These are phyloP conservation scores for Podospora didyma DNA, from an alignment of 495 filamentous ascomycete species.

Conservation along the genomic window DNA sequence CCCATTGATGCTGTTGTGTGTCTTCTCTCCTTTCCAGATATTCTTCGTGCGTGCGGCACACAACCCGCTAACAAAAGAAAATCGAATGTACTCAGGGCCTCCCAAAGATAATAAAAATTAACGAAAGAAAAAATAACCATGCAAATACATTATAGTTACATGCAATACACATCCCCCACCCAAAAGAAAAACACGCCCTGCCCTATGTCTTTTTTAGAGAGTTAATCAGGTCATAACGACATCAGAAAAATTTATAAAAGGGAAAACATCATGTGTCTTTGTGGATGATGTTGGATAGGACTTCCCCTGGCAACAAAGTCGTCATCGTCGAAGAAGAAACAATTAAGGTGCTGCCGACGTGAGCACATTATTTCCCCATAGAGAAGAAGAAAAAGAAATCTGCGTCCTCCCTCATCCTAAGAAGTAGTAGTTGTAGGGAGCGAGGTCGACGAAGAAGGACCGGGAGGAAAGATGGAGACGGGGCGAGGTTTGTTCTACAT, in stretches of 20 bases:
- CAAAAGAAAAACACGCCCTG: not conserved
- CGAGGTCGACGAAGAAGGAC: not conserved
- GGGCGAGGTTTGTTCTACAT: constrained; percentile 26
- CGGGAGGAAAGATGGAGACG: constrained; percentile 13
- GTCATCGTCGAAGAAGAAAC: too few species aligned
- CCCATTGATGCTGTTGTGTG: too few species aligned
- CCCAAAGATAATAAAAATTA: not conserved
- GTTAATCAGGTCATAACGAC: constrained; percentile 3
- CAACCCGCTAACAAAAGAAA: not conserved
- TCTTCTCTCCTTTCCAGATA: too few species aligned
- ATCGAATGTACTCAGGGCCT: too few species aligned
- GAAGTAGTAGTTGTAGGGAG: too few species aligned
- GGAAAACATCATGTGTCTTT: not conserved
- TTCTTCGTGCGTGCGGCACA: too few species aligned
- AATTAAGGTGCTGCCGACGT: too few species aligned
- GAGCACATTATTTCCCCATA: too few species aligned
- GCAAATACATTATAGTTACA: not conserved
- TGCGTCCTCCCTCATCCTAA: too few species aligned
- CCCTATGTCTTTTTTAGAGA: not conserved
- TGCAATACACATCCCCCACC: not conserved
- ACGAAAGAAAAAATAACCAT: not conserved
- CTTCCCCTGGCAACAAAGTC: too few species aligned
- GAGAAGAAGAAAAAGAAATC: too few species aligned
- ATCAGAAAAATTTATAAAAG: not conserved
- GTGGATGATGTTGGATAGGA: not conserved